Percentiles rank a stretch among this genome's conserved stretches.
Conservation (phyloP, 768 basidiomycete genomes). For the Leccinum boreale region DNA sequence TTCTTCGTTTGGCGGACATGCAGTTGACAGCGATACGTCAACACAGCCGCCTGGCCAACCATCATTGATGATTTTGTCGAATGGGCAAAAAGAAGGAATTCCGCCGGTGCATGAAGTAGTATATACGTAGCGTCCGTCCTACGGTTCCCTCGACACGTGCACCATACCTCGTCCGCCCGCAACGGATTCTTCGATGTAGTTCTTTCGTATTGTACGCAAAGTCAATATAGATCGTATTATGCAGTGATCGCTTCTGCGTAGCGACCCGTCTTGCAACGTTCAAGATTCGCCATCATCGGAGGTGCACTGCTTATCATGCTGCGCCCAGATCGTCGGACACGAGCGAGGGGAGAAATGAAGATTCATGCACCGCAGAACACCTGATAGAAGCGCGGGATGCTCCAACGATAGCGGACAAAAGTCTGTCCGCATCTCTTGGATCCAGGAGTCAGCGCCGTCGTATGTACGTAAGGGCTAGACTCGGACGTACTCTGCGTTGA, state of each 20-base stretch:
- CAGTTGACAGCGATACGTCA: constrained; percentile 5
- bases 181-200: not conserved
- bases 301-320: constrained; percentile 3
- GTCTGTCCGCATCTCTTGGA: constrained; percentile 21
- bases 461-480: not conserved
- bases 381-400: constrained; percentile 24
- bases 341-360: constrained; percentile 34
- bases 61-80: constrained; percentile 83
- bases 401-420: constrained; percentile 26
- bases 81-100: constrained; percentile 45
- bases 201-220: constrained; percentile 1
- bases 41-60: constrained; percentile 80
- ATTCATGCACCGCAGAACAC: constrained; percentile 21
- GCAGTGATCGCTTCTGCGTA: not conserved
- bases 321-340: constrained; percentile 9
- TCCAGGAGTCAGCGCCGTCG: not conserved
- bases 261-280: not conserved
- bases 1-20: not conserved
- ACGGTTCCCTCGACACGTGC: not conserved
- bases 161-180: constrained; percentile 8
- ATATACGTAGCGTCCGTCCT: not conserved
- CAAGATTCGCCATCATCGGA: constrained; percentile 9
- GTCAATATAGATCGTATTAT: constrained; percentile 1
- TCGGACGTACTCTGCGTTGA: constrained; percentile 16
- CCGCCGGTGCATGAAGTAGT: constrained; percentile 1